phyloP scores from a whole-genome alignment of 176 grass and related monocot genomes.

The Echinochloa phyllopogon region DNA sequence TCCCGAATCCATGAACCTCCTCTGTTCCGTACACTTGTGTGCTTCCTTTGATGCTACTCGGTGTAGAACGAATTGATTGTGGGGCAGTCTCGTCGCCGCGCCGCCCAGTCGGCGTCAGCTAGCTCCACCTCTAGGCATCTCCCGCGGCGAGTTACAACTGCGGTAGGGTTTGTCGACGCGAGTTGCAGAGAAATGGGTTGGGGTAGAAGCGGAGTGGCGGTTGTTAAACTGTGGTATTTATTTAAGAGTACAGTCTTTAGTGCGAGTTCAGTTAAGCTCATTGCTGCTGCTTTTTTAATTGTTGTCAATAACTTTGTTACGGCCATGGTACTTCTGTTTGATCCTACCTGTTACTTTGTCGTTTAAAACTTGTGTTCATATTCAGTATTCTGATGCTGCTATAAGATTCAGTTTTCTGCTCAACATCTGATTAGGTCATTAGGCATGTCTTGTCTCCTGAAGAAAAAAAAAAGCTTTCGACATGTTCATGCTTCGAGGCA shows the following conservation, averaged over 20 bases:
- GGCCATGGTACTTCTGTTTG: background rate
- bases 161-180: background rate
- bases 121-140: background rate
- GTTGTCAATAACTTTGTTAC: background rate
- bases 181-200: background rate
- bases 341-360: background rate
- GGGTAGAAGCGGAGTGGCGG: background rate
- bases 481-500: background rate
- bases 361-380: background rate
- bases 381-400: background rate
- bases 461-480: background rate
- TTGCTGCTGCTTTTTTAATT: background rate
- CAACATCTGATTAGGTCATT: background rate
- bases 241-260: background rate
- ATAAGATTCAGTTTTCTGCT: background rate
- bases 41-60: constrained; percentile 14
- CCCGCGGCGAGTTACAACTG: background rate
- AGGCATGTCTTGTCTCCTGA: background rate
- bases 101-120: background rate
- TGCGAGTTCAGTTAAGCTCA: no score
- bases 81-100: background rate
- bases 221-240: background rate
- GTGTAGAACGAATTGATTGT: background rate
- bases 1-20: constrained; percentile 11
- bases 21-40: background rate